These are phyloP conservation scores for Bacterosira constricta DNA, from an alignment of 108 stramenopile species.

Conservation along the genomic window DNA sequence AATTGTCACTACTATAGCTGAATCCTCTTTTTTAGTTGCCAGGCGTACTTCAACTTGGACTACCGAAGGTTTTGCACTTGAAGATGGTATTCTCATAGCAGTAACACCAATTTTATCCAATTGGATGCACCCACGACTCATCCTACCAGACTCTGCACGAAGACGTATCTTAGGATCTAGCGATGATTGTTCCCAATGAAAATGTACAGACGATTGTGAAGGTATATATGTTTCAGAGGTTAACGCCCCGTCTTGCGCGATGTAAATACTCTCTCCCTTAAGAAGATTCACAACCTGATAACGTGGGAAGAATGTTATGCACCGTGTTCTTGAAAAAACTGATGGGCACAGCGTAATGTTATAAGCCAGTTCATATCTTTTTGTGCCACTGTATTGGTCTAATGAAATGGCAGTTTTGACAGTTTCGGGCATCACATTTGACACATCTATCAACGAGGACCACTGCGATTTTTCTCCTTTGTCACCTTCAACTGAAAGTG, in stretches of 20 bases:
- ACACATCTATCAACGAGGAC: slow-evolving; percentile 70
- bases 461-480: slow-evolving; percentile 57
- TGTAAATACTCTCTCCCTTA: slow-evolving; percentile 46
- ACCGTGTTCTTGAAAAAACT: slow-evolving; percentile 63
- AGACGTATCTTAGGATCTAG: slow-evolving; percentile 60
- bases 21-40: slow-evolving; percentile 73
- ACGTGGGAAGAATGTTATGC: slow-evolving; percentile 70
- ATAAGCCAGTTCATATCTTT: slow-evolving; percentile 74
- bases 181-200: slow-evolving; percentile 68
- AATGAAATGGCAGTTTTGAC: slow-evolving; percentile 53
- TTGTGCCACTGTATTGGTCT: slow-evolving; percentile 58
- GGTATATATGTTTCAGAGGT: slow-evolving; percentile 47
- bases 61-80: slow-evolving; percentile 49
- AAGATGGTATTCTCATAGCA: slow-evolving; percentile 64
- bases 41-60: slow-evolving; percentile 81
- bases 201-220: slow-evolving; percentile 62
- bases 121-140: slow-evolving; percentile 70
- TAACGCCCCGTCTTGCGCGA: slow-evolving; percentile 74
- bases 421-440: slow-evolving; percentile 78
- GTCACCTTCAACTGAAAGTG: slow-evolving; percentile 59
- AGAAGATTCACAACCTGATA: slow-evolving; percentile 80
- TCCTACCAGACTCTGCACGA: slow-evolving; percentile 38
- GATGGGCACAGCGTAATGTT: slow-evolving; percentile 69
- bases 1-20: slow-evolving; percentile 75
- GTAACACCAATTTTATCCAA: slow-evolving; percentile 81